Evolutionary conservation across 139 green algal genomes (phyloP), one percentile per base, ranked within the genome.

Genomic region (Closterium sp.): DNA sequence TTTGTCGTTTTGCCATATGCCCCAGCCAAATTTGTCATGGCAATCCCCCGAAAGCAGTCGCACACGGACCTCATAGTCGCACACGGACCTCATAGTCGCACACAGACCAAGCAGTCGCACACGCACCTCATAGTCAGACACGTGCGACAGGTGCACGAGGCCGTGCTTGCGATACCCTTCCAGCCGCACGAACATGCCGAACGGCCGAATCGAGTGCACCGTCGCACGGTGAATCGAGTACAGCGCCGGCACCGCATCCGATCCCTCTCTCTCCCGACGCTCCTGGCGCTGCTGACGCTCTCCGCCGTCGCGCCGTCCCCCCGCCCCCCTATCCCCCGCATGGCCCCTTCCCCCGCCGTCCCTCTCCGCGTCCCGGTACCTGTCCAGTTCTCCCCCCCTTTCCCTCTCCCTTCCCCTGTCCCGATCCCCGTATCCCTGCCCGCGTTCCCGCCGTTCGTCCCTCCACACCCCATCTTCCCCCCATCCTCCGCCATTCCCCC

Each of bases 111-210:
- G 50, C 11, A 73, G 50, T 73, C 50, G 50, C 50, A 73, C 50
- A 38, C n/a, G 28, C 11, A 93, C 90, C 90, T 93, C 90, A 62
- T 91, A 84, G 5, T 90, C 90, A 29, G 93, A 27, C 85, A 95
- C 94, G 11, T 93, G 91, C 91, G 91, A 95, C 9, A 93, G 89
- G 89, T 97, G 95, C 88, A 98, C 96, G 34, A 98, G 94, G 2
- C 96, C 96, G 87, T 96, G 93, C 87, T 92, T 95, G 21, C 95
- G 90, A 95, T 92, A 97, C 0, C 96, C 96, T 24, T 95, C 92
- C 88, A 98, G 85, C 22, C 95, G 85, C 70, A 98, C 96, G 88
- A 98, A 98, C 73, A 97, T 93, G 31, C 96, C 96, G 93, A 97
- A 97, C 42, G 96, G 91, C 89, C 97, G 95, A 32, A 98, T 96